Conservation (phyloP, 164 flowering plant genomes). For the Annona squamosa region DNA sequence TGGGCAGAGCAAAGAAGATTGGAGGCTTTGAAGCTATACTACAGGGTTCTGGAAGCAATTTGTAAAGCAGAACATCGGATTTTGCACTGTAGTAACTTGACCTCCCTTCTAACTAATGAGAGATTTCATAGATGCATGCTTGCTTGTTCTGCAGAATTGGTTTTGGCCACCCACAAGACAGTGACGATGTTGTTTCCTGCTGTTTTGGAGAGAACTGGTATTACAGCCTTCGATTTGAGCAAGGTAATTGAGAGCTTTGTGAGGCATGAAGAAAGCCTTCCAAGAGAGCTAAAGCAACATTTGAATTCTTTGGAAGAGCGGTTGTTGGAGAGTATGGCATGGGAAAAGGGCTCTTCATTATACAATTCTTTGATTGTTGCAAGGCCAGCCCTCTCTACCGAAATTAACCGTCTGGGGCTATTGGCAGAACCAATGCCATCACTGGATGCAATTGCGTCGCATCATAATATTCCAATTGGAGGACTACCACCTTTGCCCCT, state of each 20-base stretch:
- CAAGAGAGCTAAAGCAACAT: conserved; percentile 89
- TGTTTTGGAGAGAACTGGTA: conserved; percentile 89
- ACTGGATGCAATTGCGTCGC: conserved; percentile 81
- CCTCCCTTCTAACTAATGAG: conserved; percentile 84
- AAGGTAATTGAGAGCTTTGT: conserved; percentile 98
- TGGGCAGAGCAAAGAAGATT: conserved; percentile 94
- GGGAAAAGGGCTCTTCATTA: conserved; percentile 98
- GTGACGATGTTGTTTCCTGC: conserved; percentile 94
- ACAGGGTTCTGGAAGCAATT: conserved; percentile 87
- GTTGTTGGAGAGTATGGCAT: conserved; percentile 92
- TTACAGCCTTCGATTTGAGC: conserved; percentile 98
- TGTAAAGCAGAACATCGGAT: conserved; percentile 83
- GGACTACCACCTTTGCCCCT: conserved; percentile 38
- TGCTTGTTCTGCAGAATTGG: conserved; percentile 96
- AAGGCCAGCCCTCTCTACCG: conserved; percentile 60
- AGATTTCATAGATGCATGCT: conserved; percentile 99
- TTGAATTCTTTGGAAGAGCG: conserved; percentile 91
- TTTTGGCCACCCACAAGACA: conserved; percentile 91
- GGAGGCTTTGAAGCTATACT: conserved; percentile 83
- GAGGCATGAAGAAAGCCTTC: conserved; percentile 91
- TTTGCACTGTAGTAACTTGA: conserved; percentile 67
- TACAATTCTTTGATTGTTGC: conserved; percentile 94
- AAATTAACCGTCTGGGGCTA: conserved; percentile 70
- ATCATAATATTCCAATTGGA: conserved; percentile 52
- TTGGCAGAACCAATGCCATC: conserved; percentile 99